Percentiles rank a stretch among this genome's conserved stretches.
Evolutionary conservation across 139 green algal genomes (phyloP).

Genomic region (Coccomyxa sp.): DNA sequence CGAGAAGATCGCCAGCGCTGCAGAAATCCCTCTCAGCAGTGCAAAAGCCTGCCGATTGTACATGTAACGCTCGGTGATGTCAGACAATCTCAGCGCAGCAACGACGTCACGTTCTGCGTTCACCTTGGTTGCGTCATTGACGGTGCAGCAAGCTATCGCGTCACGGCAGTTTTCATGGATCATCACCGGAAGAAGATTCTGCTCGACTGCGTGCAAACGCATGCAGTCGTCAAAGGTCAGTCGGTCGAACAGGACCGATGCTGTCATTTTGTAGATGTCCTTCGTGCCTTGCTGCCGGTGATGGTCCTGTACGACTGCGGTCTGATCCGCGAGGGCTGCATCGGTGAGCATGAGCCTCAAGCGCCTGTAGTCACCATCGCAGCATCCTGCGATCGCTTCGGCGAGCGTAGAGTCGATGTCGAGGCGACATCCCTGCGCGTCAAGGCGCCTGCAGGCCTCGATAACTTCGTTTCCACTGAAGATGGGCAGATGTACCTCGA

Average conservation of each 20-base stretch:
- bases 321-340: background rate
- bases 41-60: background rate
- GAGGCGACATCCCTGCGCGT: background rate
- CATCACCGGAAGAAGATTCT: conserved; percentile 1
- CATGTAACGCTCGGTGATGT: background rate
- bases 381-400: background rate
- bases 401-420: background rate
- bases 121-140: background rate
- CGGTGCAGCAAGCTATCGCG: background rate
- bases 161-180: background rate
- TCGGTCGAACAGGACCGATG: background rate
- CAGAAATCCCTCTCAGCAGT: background rate
- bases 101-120: background rate
- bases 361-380: background rate
- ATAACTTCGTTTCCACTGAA: background rate
- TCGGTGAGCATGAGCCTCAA: background rate
- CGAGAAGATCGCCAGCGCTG: background rate
- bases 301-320: background rate
- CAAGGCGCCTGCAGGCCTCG: background rate
- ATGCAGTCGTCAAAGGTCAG: background rate
- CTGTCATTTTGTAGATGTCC: conserved; percentile 1
- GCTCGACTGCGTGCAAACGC: background rate
- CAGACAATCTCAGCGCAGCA: background rate
- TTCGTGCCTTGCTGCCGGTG: background rate
- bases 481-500: background rate